Evolutionary conservation across 225 moss, liverwort and hornwort genomes (phyloP).

Genomic region (Pseudisothecium myosuroides): DNA sequence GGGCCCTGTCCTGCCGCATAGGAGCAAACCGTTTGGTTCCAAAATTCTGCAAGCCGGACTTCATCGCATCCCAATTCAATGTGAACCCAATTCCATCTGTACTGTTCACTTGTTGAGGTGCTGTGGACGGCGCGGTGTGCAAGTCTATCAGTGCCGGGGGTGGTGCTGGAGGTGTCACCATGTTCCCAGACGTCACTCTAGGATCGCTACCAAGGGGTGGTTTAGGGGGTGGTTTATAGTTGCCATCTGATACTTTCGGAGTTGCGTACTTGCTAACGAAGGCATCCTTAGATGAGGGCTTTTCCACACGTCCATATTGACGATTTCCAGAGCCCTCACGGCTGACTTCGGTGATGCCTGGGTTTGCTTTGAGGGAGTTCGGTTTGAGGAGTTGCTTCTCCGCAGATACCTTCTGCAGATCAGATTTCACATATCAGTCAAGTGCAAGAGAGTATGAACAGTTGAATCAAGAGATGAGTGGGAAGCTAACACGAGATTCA

Average conservation of each 20-base stretch:
- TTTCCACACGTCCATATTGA: slow-evolving; percentile 24
- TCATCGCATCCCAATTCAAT: slow-evolving; percentile 78
- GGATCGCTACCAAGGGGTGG: slow-evolving; percentile 12
- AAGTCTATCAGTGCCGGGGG: slow-evolving; percentile 35
- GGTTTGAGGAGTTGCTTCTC: slow-evolving; percentile 24
- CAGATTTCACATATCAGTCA: neutral
- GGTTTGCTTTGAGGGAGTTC: slow-evolving; percentile 5
- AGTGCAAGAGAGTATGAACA: neutral
- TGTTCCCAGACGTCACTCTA: slow-evolving; percentile 7
- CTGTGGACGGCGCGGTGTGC: slow-evolving; percentile 14
- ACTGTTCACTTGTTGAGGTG: slow-evolving; percentile 4
- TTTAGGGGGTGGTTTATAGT: slow-evolving; percentile 8
- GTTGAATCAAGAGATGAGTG: neutral
- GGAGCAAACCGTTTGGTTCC: slow-evolving; percentile 88
- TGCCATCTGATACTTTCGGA: slow-evolving; percentile 15
- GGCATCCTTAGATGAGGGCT: slow-evolving; percentile 52
- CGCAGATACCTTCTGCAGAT: slow-evolving; percentile 28
- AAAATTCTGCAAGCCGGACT: slow-evolving; percentile 63
- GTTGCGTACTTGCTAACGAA: slow-evolving; percentile 68
- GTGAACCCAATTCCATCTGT: slow-evolving; percentile 32
- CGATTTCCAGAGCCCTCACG: slow-evolving; percentile 24
- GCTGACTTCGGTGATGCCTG: slow-evolving; percentile 10
- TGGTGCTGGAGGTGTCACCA: neutral
- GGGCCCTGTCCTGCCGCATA: slow-evolving; percentile 76
- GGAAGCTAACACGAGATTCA: neutral